Base-by-base conservation (phyloP, 2,329 filamentous ascomycete species). In the Rhynchosporium agropyri region DNA sequence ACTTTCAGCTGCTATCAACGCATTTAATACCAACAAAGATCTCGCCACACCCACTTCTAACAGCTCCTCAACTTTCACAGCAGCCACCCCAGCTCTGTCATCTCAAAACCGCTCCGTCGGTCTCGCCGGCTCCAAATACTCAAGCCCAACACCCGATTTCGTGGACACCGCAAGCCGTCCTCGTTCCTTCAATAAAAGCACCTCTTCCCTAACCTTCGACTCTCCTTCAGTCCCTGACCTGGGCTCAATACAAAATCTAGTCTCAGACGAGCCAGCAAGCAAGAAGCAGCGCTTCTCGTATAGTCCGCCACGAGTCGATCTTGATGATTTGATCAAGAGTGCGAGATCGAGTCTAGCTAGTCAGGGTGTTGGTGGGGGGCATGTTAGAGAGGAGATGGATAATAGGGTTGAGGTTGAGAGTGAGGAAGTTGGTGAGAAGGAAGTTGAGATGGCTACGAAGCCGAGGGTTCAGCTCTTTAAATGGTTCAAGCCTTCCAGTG, bases 101-200 rank as follows among this genome's bases (percentile, higher is more conserved):
- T 36, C 12, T 4, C 40, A 20, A 36, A 62, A 62, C 7, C 29
- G 42, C 15, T 55, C 59, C 13, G 33, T 65, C 40, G 65, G 67
- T 13, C 62, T 69, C 33, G 56, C 56, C 4, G 62, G 61, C 29
- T 66, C 60, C 28, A 69, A 65, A 50, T 67, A 65, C 40, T 63
- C 62, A 2, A 56, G 38, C 58, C 15, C 10, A n/a, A 12, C 59
- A 8, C 61, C 64, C 2, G 31, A 13, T 0, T 60, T 63, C 42
- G 42, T 28, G 33, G 51, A 50, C 36, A 28, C 40, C 36, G 50
- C 31, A n/a, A 29, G 33, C 5, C n/a, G 59, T 29, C 53, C 60
- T 28, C 42, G 53, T 5, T 42, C 46, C 8, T 29, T 45, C 28
- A 26, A 56, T 28, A 56, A 28, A 26, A 15, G 40, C 10, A 46